Conservation (phyloP, 495 filamentous ascomycete species). For the Daldinia decipiens region DNA sequence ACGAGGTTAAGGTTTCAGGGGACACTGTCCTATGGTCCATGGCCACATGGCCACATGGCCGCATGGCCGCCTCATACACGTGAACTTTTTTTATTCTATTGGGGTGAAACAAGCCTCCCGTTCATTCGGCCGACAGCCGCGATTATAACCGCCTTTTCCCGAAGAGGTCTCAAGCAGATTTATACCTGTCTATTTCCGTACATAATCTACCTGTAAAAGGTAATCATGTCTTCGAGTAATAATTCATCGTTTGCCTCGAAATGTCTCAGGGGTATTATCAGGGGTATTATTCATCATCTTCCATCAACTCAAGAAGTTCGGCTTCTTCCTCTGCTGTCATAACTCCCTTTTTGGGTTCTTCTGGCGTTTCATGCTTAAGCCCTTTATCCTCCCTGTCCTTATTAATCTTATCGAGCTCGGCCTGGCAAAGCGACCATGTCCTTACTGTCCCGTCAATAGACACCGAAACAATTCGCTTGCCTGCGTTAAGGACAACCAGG, state of each 20-base stretch:
- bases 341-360: constrained; percentile 55
- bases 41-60: background rate
- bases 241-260: background rate
- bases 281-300: constrained; percentile 66
- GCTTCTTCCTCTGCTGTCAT: constrained; percentile 85
- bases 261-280: too few species aligned
- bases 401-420: constrained; percentile 68
- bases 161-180: constrained; percentile 1
- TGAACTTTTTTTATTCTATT: constrained; percentile 22
- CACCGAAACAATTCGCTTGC: constrained; percentile 74
- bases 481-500: constrained; percentile 68
- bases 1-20: constrained; percentile 33
- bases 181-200: background rate
- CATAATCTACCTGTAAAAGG: background rate
- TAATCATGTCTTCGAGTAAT: background rate
- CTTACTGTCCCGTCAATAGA: constrained; percentile 90
- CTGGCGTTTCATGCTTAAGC: constrained; percentile 54
- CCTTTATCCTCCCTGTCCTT: constrained; percentile 62
- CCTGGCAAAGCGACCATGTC: constrained; percentile 75
- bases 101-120: constrained; percentile 26
- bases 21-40: constrained; percentile 7
- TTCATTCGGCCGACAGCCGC: constrained; percentile 22
- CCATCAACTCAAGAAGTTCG: constrained; percentile 89
- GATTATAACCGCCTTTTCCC: background rate
- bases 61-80: constrained; percentile 24